phyloP scores from a whole-genome alignment of 2,329 filamentous ascomycete genomes.

The Tolypocladium ophioglossoides region DNA sequence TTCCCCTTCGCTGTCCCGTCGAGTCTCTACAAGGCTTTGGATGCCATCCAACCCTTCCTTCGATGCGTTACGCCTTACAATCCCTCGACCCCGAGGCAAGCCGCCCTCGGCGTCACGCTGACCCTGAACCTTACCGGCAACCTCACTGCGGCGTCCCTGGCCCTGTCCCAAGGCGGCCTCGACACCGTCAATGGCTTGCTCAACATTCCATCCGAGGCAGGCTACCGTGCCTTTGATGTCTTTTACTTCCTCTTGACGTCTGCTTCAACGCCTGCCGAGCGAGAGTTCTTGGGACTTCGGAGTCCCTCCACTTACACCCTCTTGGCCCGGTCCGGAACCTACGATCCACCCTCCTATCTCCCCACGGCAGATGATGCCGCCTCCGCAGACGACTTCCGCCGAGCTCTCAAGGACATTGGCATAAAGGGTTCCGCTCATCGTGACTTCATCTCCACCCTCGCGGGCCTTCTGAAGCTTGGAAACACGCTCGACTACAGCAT shows the following conservation, averaged over 20 bases:
- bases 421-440: constrained; percentile 80
- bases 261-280: constrained; percentile 79
- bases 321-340: constrained; percentile 75
- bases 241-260: constrained; percentile 95
- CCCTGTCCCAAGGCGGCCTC: constrained; percentile 78
- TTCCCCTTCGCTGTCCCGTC: constrained; percentile 72
- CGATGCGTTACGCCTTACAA: constrained; percentile 83
- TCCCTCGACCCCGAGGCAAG: constrained; percentile 71
- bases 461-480: constrained; percentile 81
- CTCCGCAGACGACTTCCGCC: constrained; percentile 84
- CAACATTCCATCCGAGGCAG: constrained; percentile 65
- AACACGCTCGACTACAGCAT: constrained; percentile 79
- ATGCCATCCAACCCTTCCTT: constrained; percentile 76
- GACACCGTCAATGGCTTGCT: constrained; percentile 74
- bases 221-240: constrained; percentile 89
- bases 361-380: constrained; percentile 89
- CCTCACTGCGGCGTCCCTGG: constrained; percentile 62
- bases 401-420: constrained; percentile 79
- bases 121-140: constrained; percentile 74
- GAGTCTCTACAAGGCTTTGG: constrained; percentile 65
- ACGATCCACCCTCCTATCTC: constrained; percentile 75
- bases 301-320: constrained; percentile 66
- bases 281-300: constrained; percentile 78
- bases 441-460: constrained; percentile 75
- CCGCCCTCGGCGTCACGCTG: constrained; percentile 69